phyloP scores from a whole-genome alignment of 202 grass and related monocot genomes.

The Carex sylvatica region DNA sequence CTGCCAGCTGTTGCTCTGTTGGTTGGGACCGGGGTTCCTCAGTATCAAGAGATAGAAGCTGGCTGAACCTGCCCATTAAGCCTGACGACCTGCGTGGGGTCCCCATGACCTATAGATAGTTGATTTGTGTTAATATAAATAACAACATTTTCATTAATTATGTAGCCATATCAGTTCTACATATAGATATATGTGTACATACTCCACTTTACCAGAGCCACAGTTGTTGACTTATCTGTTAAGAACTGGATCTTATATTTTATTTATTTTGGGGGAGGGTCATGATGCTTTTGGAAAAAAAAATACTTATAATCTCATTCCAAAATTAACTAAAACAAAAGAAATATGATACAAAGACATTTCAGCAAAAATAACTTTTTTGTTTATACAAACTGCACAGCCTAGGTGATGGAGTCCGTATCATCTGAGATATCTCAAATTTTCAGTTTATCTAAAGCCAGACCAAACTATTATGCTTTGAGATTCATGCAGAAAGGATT shows the following conservation, averaged over 20 bases:
- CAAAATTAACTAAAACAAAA: too few relatives aligned
- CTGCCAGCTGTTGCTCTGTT: constrained; percentile 95
- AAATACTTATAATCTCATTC: background rate
- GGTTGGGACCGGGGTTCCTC: constrained; percentile 98
- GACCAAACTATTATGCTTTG: too few relatives aligned
- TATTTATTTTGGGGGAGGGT: background rate
- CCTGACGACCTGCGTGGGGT: constrained; percentile 92
- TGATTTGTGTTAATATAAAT: constrained; percentile 2
- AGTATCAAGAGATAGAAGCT: constrained; percentile 92
- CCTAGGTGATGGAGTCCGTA: background rate
- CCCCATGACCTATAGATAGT: constrained; percentile 38
- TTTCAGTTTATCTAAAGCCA: too few relatives aligned
- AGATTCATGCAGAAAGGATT: too few relatives aligned
- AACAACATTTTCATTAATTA: background rate
- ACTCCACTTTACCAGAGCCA: background rate
- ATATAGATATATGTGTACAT: background rate
- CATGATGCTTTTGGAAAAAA: background rate
- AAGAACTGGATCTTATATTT: background rate
- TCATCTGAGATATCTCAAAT: too few relatives aligned
- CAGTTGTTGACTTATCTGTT: background rate
- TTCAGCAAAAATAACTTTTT: background rate
- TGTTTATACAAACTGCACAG: background rate
- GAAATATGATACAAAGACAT: too few relatives aligned
- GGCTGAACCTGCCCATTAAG: constrained; percentile 98
- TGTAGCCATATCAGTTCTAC: background rate